These are phyloP conservation scores for Trichocladium antarcticum DNA, from an alignment of 495 filamentous ascomycete species.

Conservation along the genomic window DNA sequence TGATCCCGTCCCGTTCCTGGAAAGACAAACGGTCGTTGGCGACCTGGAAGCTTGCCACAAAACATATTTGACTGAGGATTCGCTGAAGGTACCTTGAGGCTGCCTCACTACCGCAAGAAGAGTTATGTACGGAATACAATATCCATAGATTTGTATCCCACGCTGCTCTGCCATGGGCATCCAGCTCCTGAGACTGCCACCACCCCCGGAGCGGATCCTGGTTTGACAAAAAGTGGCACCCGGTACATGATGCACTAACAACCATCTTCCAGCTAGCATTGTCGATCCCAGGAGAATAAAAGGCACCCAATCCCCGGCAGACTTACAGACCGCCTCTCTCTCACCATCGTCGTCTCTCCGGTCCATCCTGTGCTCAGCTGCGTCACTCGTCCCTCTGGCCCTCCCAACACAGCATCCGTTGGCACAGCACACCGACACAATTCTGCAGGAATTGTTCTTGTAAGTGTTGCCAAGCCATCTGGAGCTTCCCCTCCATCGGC, in stretches of 20 bases:
- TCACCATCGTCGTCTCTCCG: not conserved
- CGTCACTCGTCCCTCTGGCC: too few relatives aligned
- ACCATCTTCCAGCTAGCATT: conserved; percentile 2
- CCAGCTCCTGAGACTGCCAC: too few relatives aligned
- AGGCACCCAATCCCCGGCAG: conserved; percentile 16
- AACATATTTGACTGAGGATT: too few relatives aligned
- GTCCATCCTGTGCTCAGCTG: too few relatives aligned
- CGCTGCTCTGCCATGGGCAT: conserved; percentile 5
- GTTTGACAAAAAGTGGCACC: conserved; percentile 4
- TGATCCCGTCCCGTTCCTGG: too few relatives aligned
- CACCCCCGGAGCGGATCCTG: conserved; percentile 6
- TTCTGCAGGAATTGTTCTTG: not conserved
- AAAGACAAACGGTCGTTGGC: too few relatives aligned
- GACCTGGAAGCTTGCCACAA: too few relatives aligned
- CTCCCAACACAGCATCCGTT: too few relatives aligned
- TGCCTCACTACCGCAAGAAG: too few relatives aligned
- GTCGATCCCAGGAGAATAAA: conserved; percentile 11
- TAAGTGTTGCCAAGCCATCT: conserved; percentile 1
- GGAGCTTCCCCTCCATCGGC: conserved; percentile 17
- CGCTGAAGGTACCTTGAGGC: too few relatives aligned
- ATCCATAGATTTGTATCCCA: too few relatives aligned
- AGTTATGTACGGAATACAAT: too few relatives aligned
- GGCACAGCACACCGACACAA: not conserved
- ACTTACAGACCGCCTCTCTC: conserved; percentile 1
- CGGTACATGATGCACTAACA: conserved; percentile 25